Percentiles rank a stretch among this genome's conserved stretches.
Conservation (phyloP, 164 flowering plant species). For the Vitis rotundifolia region DNA sequence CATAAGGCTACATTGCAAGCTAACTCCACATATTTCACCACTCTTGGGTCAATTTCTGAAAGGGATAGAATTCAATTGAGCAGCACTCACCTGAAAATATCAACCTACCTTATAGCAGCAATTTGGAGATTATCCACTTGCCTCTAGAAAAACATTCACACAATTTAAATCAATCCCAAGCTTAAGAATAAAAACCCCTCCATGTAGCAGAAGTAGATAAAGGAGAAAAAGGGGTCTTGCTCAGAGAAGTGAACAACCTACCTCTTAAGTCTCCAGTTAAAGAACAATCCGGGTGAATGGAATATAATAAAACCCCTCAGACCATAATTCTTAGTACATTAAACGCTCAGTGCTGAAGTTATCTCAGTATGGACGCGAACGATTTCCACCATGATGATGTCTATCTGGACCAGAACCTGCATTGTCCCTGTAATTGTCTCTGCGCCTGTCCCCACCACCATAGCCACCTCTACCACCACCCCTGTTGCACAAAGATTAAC, state of each 20-base stretch:
- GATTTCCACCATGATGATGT: conserved; percentile 75
- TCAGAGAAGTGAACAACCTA: conserved; percentile 48
- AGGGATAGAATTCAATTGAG: conserved; percentile 9
- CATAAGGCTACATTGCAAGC: no score
- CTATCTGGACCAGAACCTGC: conserved; percentile 94
- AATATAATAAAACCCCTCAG: conserved; percentile 24
- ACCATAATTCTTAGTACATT: conserved; percentile 48
- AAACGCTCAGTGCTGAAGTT: conserved; percentile 22
- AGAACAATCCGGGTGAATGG: conserved; percentile 29
- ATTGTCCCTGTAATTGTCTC: conserved; percentile 81
- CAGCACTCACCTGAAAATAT: conserved; percentile 90
- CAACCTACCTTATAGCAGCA: conserved; percentile 89
- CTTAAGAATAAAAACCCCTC: conserved; percentile 27
- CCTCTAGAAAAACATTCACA: conserved; percentile 87
- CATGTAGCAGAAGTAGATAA: conserved; percentile 19
- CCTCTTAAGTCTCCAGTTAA: conserved; percentile 46
- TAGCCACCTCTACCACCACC: conserved; percentile 89
- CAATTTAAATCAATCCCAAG: conserved; percentile 52
- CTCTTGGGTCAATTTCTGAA: no score
- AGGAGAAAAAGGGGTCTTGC: conserved; percentile 35
- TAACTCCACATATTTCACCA: no score
- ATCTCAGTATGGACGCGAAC: conserved; percentile 84
- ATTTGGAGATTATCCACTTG: conserved; percentile 83
- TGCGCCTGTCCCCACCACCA: conserved; percentile 86
- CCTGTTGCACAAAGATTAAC: conserved; percentile 27